phyloP scores from a whole-genome alignment of 495 filamentous ascomycete genomes.

The Hypoxylon crocopeplum region DNA sequence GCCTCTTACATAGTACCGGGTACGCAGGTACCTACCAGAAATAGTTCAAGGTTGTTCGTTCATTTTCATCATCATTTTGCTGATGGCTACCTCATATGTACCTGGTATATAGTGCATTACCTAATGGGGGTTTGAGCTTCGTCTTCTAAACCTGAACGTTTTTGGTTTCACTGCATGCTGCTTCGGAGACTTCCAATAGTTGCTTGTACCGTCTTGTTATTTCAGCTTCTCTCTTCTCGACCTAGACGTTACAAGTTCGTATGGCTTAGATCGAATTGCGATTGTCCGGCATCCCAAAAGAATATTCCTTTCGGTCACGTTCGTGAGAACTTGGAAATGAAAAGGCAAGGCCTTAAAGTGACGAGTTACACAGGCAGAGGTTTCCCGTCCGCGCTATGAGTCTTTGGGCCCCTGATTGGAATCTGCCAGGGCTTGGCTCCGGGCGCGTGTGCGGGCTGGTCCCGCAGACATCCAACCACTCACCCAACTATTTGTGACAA shows the following conservation, averaged over 20 bases:
- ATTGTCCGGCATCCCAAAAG: conserved; percentile 10
- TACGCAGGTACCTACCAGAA: no score
- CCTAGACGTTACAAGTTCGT: no score
- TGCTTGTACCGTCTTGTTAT: no score
- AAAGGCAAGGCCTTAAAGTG: not conserved
- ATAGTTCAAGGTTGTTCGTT: no score
- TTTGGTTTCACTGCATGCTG: conserved; percentile 26
- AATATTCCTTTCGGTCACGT: no score
- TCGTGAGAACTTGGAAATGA: conserved; percentile 1
- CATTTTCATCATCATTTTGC: no score
- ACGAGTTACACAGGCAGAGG: conserved; percentile 3
- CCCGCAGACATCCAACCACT: conserved; percentile 7
- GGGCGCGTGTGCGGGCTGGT: conserved; percentile 3
- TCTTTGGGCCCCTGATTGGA: conserved; percentile 6
- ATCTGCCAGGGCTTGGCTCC: conserved; percentile 13
- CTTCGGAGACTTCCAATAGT: not conserved
- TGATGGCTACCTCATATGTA: no score
- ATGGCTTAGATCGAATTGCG: conserved; percentile 7
- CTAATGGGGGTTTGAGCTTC: no score
- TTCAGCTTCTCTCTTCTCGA: no score
- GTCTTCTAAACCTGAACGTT: no score
- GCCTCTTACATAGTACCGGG: no score
- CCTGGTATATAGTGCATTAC: no score
- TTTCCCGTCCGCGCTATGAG: not conserved
- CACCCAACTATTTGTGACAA: not conserved